phyloP scores from a whole-genome alignment of 129 eudicot species.

The Solidago caesia region DNA sequence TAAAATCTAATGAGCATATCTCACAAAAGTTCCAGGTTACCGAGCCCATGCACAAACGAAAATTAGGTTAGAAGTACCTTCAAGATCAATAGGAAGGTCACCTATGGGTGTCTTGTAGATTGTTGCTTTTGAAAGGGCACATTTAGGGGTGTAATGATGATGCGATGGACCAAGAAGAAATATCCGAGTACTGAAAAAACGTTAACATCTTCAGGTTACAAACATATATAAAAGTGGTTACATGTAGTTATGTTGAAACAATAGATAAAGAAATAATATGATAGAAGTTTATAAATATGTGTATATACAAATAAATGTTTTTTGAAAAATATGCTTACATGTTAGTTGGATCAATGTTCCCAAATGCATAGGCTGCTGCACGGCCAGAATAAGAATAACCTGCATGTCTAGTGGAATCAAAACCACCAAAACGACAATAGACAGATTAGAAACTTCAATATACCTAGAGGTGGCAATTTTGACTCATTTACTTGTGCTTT shows the following conservation, averaged over 20 bases:
- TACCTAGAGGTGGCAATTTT: not conserved
- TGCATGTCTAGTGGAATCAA: conserved; percentile 76
- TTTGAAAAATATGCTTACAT: conserved; percentile 49
- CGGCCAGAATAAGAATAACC: conserved; percentile 98
- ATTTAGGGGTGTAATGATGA: conserved; percentile 89
- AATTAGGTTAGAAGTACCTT: conserved; percentile 50
- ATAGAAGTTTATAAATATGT: too few species aligned
- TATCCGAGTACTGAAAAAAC: conserved; percentile 61
- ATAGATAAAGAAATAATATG: not conserved
- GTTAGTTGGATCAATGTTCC: conserved; percentile 77
- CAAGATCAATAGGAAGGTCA: conserved; percentile 82
- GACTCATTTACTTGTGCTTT: not conserved
- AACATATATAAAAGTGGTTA: conserved; percentile 6
- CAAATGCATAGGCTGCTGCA: conserved; percentile 99
- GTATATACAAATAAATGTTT: not conserved
- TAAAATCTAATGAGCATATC: not conserved
- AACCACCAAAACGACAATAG: conserved; percentile 29
- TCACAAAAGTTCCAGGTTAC: not conserved
- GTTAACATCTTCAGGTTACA: conserved; percentile 15
- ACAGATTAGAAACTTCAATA: conserved; percentile 2
- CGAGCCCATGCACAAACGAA: not conserved
- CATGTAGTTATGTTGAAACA: not conserved
- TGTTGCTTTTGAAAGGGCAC: conserved; percentile 85
- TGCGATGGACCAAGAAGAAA: conserved; percentile 99
- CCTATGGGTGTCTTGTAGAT: conserved; percentile 88